Percentiles rank a stretch among this genome's conserved stretches.
Evolutionary conservation across 179 eudicot genomes (phyloP).

Genomic region (Corrigiola litoralis): DNA sequence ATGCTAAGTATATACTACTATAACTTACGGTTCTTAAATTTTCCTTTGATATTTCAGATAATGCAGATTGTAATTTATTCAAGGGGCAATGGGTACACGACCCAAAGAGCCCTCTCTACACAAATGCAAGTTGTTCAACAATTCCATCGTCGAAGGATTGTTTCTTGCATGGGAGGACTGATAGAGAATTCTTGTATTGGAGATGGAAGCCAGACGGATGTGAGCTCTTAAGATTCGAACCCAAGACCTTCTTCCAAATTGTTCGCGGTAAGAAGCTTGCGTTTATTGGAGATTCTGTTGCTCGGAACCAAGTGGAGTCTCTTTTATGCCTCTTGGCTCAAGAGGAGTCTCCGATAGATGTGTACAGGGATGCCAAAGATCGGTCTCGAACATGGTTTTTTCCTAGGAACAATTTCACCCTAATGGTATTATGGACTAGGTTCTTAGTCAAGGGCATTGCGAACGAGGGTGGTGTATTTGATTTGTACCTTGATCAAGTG

Average conservation of each 20-base stretch:
- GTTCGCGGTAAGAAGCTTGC: conserved; percentile 33
- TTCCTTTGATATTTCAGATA: background rate
- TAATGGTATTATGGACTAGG: conserved; percentile 37
- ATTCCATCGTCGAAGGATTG: conserved; percentile 41
- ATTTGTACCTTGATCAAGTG: conserved; percentile 54
- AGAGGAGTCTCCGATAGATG: conserved; percentile 31
- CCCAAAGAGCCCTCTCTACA: conserved; percentile 19
- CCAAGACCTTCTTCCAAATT: conserved; percentile 21
- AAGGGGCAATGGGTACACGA: conserved; percentile 30
- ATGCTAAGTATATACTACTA: too few relatives aligned
- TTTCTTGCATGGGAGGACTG: conserved; percentile 38
- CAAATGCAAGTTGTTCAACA: conserved; percentile 31
- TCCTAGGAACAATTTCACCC: conserved; percentile 37
- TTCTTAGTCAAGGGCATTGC: conserved; percentile 31
- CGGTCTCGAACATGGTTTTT: conserved; percentile 39
- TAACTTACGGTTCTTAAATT: too few relatives aligned
- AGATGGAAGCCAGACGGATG: conserved; percentile 43
- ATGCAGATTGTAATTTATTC: conserved; percentile 27
- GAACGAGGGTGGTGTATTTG: conserved; percentile 35
- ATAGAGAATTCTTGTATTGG: conserved; percentile 38
- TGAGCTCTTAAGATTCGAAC: conserved; percentile 30
- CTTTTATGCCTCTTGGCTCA: conserved; percentile 32
- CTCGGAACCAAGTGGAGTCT: conserved; percentile 41
- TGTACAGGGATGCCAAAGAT: conserved; percentile 40
- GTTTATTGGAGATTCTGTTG: conserved; percentile 45